A percentile compares a stretch with the other conserved stretches of the same genome.
Conservation (phyloP, 176 grass and related monocot genomes). For the Lolium multiflorum region DNA sequence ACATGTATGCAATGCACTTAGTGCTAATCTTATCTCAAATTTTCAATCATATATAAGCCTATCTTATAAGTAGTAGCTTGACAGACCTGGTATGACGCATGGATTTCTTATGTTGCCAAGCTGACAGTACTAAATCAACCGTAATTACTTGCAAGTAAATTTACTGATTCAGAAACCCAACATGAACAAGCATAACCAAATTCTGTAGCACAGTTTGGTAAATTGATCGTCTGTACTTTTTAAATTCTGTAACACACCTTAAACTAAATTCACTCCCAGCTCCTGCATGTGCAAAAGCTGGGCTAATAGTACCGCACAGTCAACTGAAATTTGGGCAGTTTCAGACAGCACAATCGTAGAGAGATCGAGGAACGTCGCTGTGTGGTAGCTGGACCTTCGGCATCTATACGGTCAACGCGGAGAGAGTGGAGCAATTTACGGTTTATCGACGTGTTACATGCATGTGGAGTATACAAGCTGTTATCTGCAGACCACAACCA, state of each 20-base stretch:
- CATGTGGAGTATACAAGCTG: neutral
- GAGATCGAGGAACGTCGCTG: neutral
- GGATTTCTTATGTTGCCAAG: neutral
- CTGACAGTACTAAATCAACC: neutral
- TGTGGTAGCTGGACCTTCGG: neutral
- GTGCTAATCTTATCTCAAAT: neutral
- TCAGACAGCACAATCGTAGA: neutral
- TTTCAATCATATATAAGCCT: neutral
- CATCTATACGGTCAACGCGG: no score
- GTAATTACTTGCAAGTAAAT: neutral
- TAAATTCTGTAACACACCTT: neutral
- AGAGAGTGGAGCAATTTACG: neutral
- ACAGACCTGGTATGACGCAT: neutral
- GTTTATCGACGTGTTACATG: neutral
- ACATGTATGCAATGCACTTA: no score
- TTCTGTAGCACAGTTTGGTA: neutral
- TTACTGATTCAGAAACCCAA: neutral
- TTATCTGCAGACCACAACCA: no score
- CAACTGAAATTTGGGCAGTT: neutral
- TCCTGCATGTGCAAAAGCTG: neutral
- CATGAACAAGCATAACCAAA: no score
- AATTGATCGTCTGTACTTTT: neutral
- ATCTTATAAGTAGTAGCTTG: neutral
- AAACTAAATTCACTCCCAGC: neutral
- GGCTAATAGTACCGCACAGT: neutral